These are phyloP conservation scores for Fusarium sp. DNA, from an alignment of 2,329 filamentous ascomycete species.

Conservation along the genomic window DNA sequence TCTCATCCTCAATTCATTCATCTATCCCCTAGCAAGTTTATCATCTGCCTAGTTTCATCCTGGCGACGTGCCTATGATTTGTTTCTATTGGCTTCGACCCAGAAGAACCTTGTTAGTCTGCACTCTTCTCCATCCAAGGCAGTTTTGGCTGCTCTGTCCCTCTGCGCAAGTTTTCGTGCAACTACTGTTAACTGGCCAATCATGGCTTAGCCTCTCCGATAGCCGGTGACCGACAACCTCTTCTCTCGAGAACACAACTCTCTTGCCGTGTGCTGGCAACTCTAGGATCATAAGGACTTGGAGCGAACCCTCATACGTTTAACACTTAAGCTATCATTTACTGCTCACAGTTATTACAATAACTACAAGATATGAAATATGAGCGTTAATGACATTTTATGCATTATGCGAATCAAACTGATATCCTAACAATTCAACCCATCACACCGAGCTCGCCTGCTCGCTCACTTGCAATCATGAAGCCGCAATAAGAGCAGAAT, in stretches of 20 bases:
- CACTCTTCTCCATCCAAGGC: conserved; percentile 28
- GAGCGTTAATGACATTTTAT: conserved; percentile 40
- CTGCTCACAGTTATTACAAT: conserved; percentile 9
- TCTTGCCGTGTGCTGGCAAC: conserved; percentile 28
- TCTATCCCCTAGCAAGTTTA: conserved; percentile 37
- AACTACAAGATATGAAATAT: conserved; percentile 22
- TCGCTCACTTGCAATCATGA: conserved; percentile 25
- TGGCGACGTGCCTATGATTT: conserved; percentile 21
- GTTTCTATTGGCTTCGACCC: conserved; percentile 28
- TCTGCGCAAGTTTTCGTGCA: conserved; percentile 26
- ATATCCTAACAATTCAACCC: conserved; percentile 45
- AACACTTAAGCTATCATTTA: neutral
- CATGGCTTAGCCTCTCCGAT: conserved; percentile 47
- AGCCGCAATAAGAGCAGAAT: conserved; percentile 19
- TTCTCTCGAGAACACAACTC: conserved; percentile 33
- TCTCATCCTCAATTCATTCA: conserved; percentile 23
- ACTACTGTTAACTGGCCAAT: conserved; percentile 45
- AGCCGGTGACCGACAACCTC: conserved; percentile 48
- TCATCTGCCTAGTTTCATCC: conserved; percentile 20
- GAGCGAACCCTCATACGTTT: conserved; percentile 14
- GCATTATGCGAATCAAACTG: conserved; percentile 45
- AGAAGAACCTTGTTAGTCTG: conserved; percentile 31
- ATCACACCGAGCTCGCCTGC: conserved; percentile 19
- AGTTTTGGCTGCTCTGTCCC: conserved; percentile 1
- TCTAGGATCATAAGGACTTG: conserved; percentile 32